A percentile compares a stretch with the other conserved stretches of the same genome.
These are phyloP conservation scores for Metschnikowia picachoensis DNA, from an alignment of 805 yeast species.

Conservation along the genomic window DNA sequence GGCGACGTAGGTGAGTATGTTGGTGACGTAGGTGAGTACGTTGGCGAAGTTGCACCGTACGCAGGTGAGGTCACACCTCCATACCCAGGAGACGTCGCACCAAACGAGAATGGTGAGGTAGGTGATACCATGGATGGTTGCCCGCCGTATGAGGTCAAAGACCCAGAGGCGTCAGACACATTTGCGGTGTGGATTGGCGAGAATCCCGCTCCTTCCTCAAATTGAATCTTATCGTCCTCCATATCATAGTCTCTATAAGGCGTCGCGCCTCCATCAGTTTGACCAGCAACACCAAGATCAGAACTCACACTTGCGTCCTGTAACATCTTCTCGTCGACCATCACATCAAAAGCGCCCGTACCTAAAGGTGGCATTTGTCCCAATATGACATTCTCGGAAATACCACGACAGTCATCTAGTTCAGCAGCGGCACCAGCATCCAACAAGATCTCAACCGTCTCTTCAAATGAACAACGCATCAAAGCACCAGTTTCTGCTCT, in stretches of 20 bases:
- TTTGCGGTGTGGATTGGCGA: conserved; percentile 92
- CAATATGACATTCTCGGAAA: conserved; percentile 93
- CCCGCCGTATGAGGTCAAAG: conserved; percentile 87
- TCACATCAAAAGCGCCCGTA: conserved; percentile 95
- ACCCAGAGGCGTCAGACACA: conserved; percentile 71
- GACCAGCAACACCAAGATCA: conserved; percentile 33
- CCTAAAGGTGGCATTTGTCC: conserved; percentile 99
- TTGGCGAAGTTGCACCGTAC: conserved; percentile 30
- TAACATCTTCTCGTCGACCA: conserved; percentile 87
- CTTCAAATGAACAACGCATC: conserved; percentile 99
- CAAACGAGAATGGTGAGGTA: conserved; percentile 55
- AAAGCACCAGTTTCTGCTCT: conserved; percentile 98
- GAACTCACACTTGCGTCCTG: conserved; percentile 51
- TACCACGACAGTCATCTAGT: conserved; percentile 97
- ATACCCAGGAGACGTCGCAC: conserved; percentile 46
- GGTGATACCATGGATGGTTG: conserved; percentile 47
- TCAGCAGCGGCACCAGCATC: conserved; percentile 99
- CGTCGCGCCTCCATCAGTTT: conserved; percentile 74
- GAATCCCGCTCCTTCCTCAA: conserved; percentile 76
- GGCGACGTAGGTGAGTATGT: conserved; percentile 68
- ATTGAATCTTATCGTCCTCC: conserved; percentile 58
- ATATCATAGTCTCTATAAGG: conserved; percentile 73
- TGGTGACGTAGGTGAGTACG: conserved; percentile 20
- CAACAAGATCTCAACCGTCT: conserved; percentile 93
- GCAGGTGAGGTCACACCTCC: conserved; percentile 50